These are phyloP conservation scores for Hypoxylon sp. DNA, from an alignment of 2,329 filamentous ascomycete genomes.

Conservation along the genomic window DNA sequence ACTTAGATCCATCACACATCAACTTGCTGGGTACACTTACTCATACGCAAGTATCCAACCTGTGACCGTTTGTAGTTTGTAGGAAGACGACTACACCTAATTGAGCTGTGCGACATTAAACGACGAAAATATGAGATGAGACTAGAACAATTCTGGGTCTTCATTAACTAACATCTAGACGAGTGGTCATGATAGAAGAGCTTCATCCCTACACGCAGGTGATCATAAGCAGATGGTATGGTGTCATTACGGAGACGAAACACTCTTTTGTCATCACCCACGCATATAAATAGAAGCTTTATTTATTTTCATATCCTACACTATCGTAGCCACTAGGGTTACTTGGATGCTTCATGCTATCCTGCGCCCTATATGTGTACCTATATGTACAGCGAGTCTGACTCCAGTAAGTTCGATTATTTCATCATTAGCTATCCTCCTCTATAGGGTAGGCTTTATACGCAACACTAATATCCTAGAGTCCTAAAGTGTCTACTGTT, in stretches of 20 bases:
- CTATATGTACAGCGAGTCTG: background rate
- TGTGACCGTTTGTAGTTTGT: background rate
- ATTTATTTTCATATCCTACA: no score
- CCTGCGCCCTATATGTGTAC: background rate
- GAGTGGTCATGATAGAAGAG: background rate
- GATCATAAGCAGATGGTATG: background rate
- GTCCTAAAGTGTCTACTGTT: background rate
- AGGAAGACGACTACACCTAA: background rate
- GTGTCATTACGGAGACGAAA: background rate
- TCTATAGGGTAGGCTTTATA: background rate
- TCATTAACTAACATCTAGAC: background rate
- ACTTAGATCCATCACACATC: background rate
- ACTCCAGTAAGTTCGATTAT: background rate
- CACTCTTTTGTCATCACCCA: background rate
- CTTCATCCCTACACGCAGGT: slow-evolving; percentile 10
- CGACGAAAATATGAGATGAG: background rate
- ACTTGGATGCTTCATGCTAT: background rate
- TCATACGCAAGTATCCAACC: background rate
- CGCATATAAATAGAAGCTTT: background rate
- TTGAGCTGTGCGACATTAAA: background rate
- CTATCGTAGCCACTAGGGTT: no score
- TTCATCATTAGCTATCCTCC: background rate
- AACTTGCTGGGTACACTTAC: background rate
- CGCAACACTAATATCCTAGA: background rate
- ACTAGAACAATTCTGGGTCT: no score